Percentiles rank a stretch among this genome's conserved stretches.
These are phyloP conservation scores for Microcyclosporella mali DNA, from an alignment of 2,329 filamentous ascomycete genomes.

Conservation along the genomic window DNA sequence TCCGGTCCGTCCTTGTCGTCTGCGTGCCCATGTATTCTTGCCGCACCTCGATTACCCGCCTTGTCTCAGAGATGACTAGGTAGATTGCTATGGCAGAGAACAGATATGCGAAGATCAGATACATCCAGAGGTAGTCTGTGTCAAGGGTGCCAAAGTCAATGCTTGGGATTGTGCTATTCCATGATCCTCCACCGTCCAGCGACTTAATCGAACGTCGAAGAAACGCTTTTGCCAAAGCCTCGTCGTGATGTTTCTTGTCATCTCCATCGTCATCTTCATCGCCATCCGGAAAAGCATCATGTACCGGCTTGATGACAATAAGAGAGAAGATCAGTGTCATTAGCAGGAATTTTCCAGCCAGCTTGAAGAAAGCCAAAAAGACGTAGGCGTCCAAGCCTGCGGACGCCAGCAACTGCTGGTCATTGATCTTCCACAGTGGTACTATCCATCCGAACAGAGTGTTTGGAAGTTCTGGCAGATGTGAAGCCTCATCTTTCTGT, in stretches of 20 bases:
- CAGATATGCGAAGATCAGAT: conserved; percentile 88
- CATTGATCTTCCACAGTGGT: conserved; percentile 72
- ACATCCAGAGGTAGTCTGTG: conserved; percentile 75
- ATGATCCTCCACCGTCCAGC: conserved; percentile 3
- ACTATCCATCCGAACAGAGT: conserved; percentile 92
- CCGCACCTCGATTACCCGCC: conserved; percentile 74
- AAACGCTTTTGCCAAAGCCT: conserved; percentile 3
- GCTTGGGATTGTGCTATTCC: conserved; percentile 5
- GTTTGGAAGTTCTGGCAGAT: conserved; percentile 72
- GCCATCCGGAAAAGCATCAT: conserved; percentile 56
- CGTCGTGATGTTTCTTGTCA: conserved; percentile 11
- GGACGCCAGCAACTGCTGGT: conserved; percentile 81
- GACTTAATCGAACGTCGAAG: conserved; percentile 14
- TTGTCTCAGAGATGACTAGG: conserved; percentile 75
- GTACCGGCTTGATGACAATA: conserved; percentile 77
- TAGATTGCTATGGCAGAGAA: conserved; percentile 80
- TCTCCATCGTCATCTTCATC: conserved; percentile 17
- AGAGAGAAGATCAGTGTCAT: conserved; percentile 76
- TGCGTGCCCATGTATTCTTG: conserved; percentile 91
- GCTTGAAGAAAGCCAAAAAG: conserved; percentile 92
- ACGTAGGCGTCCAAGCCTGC: conserved; percentile 94
- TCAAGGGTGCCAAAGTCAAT: conserved; percentile 27
- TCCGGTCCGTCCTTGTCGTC: conserved; percentile 91
- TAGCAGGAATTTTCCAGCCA: conserved; percentile 78
- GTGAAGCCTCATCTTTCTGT: conserved; percentile 57